A percentile compares a stretch with the other conserved stretches of the same genome.
Conservation (phyloP, 1,284 basidiomycete genomes). For the Leccinum pallidistipes region DNA sequence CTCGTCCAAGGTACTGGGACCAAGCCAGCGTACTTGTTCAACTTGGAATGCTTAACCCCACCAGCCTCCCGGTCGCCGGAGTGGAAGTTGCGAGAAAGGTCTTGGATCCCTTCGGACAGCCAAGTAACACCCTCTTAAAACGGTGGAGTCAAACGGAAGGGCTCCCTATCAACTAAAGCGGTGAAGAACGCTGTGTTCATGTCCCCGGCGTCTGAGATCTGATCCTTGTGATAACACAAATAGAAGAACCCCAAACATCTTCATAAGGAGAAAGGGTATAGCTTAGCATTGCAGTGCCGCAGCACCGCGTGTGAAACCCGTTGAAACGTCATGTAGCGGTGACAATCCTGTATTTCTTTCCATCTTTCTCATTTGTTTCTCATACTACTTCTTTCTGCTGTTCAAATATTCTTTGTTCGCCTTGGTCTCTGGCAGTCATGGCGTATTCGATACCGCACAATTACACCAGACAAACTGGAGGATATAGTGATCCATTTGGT, state of each 20-base stretch:
- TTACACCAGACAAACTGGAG: slow-evolving; percentile 8
- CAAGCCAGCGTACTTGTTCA: slow-evolving; percentile 47
- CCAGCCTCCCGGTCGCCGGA: slow-evolving; percentile 40
- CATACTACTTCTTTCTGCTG: background rate
- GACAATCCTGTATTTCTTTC: background rate
- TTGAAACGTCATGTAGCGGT: background rate
- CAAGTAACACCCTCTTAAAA: slow-evolving; percentile 41
- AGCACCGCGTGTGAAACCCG: slow-evolving; percentile 24
- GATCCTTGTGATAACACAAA: background rate
- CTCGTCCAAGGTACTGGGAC: slow-evolving; percentile 44
- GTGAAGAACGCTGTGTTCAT: background rate
- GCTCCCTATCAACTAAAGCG: slow-evolving; percentile 25
- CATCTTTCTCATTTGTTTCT: background rate
- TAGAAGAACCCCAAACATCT: background rate
- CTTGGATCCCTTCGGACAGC: slow-evolving; percentile 42
- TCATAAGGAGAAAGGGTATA: background rate
- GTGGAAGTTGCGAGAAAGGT: slow-evolving; percentile 43
- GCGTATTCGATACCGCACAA: slow-evolving; percentile 18
- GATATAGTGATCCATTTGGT: slow-evolving; percentile 29
- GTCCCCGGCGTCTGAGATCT: background rate
- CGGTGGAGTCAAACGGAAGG: slow-evolving; percentile 45
- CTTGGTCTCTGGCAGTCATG: slow-evolving; percentile 28
- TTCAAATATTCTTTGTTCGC: slow-evolving; percentile 3
- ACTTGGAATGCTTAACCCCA: slow-evolving; percentile 40
- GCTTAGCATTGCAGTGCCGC: background rate